Evolutionary conservation across 306 rosid species (phyloP).

Genomic region (Malus fusca): DNA sequence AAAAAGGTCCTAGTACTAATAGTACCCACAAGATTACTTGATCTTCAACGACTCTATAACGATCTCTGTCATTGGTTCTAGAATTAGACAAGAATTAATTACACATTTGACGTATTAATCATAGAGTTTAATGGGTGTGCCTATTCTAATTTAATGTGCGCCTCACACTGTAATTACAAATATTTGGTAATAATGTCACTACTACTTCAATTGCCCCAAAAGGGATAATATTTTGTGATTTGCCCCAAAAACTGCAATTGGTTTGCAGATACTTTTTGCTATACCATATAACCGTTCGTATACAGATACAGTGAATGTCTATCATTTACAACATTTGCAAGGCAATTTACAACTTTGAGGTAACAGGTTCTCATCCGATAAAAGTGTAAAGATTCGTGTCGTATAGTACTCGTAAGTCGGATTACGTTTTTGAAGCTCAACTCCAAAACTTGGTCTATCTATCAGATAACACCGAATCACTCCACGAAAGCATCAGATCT

Average conservation of each 20-base stretch:
- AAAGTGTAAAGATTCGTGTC: slow-evolving; percentile 4
- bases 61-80: too few species aligned
- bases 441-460: slow-evolving; percentile 36
- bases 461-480: slow-evolving; percentile 59
- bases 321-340: slow-evolving; percentile 17
- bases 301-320: slow-evolving; percentile 8
- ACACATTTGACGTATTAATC: too few species aligned
- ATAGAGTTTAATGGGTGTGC: too few species aligned
- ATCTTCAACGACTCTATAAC: too few species aligned
- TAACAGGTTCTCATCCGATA: slow-evolving; percentile 6
- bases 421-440: slow-evolving; percentile 21
- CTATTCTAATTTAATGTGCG: too few species aligned
- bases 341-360: slow-evolving; percentile 17
- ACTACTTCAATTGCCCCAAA: background rate
- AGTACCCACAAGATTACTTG: too few species aligned
- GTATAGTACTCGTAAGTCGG: slow-evolving; percentile 21
- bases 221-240: background rate
- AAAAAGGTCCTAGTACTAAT: too few species aligned
- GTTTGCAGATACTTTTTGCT: background rate
- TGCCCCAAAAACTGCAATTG: background rate
- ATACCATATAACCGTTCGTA: slow-evolving; percentile 19
- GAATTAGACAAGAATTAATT: too few species aligned
- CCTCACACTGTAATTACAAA: too few species aligned
- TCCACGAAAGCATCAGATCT: slow-evolving; percentile 91
- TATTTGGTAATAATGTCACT: background rate